Evolutionary conservation across 192 early-diverging fungal species (phyloP).

Genomic region (Rhizoclosmatium sp.): DNA sequence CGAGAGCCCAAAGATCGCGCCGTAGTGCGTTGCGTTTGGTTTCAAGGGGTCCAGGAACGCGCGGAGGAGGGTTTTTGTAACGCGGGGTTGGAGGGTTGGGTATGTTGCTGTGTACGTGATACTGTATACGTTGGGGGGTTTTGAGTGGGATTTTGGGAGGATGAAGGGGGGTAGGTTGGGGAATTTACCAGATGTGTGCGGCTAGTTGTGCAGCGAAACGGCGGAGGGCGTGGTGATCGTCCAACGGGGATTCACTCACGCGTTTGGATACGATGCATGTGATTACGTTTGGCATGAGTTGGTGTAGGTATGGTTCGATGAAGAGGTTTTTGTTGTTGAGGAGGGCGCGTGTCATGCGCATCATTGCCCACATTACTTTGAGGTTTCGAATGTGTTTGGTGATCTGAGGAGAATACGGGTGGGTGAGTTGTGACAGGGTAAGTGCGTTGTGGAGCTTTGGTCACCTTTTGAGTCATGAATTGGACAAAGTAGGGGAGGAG

Average conservation of each 20-base stretch:
- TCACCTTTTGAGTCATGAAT: conserved; percentile 84
- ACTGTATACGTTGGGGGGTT: too few species aligned
- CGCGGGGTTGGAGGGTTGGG: conserved; percentile 86
- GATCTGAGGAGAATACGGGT: conserved; percentile 52
- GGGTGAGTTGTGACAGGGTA: too few species aligned
- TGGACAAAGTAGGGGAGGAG: conserved; percentile 95
- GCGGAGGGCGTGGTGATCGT: conserved; percentile 88
- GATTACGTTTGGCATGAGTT: conserved; percentile 91
- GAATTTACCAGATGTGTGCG: conserved; percentile 66
- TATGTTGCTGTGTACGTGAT: conserved; percentile 79
- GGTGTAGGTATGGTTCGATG: conserved; percentile 96
- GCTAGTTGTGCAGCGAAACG: conserved; percentile 77
- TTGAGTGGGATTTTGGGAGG: background rate
- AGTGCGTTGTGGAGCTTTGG: background rate
- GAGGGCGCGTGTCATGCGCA: conserved; percentile 81
- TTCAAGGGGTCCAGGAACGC: conserved; percentile 90
- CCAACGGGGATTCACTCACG: conserved; percentile 72
- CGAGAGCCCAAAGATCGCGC: conserved; percentile 77
- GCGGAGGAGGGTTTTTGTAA: conserved; percentile 86
- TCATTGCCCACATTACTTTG: conserved; percentile 72
- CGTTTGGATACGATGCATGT: conserved; percentile 91
- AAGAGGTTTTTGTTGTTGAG: conserved; percentile 88
- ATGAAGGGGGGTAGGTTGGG: background rate
- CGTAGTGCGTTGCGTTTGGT: conserved; percentile 85
- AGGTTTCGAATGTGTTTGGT: conserved; percentile 82